Conservation (phyloP, 176 grass and related monocot species). For the Bothriochloa decipiens region DNA sequence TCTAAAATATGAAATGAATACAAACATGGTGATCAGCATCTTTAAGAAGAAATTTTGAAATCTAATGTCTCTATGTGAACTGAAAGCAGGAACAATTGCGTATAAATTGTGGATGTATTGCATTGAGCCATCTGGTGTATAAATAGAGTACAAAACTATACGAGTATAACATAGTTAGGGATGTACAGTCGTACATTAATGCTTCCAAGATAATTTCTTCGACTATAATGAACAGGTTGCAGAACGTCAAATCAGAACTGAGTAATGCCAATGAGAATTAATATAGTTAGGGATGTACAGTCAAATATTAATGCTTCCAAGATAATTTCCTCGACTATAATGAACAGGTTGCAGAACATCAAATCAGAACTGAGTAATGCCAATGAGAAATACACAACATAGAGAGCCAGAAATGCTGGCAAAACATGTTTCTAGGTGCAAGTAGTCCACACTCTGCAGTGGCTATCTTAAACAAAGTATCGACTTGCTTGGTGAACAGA, state of each 20-base stretch:
- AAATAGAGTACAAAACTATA: neutral
- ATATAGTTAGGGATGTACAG: neutral
- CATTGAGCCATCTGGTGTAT: neutral
- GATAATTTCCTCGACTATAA: neutral
- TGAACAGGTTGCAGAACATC: neutral
- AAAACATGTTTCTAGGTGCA: neutral
- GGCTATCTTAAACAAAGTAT: neutral
- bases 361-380: neutral
- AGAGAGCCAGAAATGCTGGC: neutral
- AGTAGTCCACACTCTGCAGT: neutral
- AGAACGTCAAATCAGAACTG: neutral
- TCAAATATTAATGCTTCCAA: neutral
- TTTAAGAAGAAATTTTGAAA: neutral
- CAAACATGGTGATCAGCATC: neutral
- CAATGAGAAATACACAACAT: neutral
- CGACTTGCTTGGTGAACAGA: neutral
- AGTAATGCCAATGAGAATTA: neutral
- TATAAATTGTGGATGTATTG: neutral
- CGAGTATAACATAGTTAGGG: neutral
- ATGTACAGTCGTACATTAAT: neutral
- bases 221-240: neutral
- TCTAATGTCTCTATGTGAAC: neutral
- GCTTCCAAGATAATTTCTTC: neutral
- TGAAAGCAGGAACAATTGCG: neutral
- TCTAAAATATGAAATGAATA: slow-evolving; percentile 49